Base-by-base conservation (phyloP, 768 basidiomycete genomes). In the Chalciporus pseudorubinellus region DNA sequence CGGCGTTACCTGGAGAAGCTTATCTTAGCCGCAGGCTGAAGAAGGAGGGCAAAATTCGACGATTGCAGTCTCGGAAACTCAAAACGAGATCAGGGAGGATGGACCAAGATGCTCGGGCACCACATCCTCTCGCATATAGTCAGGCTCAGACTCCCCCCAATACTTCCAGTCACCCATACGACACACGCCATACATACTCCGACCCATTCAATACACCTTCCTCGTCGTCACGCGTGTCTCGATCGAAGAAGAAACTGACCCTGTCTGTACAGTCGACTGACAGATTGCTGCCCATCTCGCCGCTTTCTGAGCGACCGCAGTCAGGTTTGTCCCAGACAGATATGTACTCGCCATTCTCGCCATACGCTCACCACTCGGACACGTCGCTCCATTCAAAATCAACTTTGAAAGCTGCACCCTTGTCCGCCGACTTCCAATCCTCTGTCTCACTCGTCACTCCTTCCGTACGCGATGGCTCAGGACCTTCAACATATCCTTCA, bases 31-130 rank as follows among this genome's bases (percentile, higher is more conserved):
- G 69, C 24, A 69, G 66, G 26, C 67, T 91, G 28, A 77, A 75
- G 64, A 80, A 81, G 61, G 80, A 84, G 61, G 87, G 87, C 13
- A 80, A 76, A 58, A 55, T 80, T n/a, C 73, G 81, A 8, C 75
- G 88, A 36, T 72, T 76, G 14, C 67, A 68, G 44, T 75, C 78
- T 11, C 68, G 78, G 21, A 66, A 65, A 46, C 43, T 31, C 45
- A 55, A 62, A 21, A 39, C 21, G 19, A 44, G 22, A 21, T 36
- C 50, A 14, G 60, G 46, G 45, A 43, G 4, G 18, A 56, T 26
- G 26, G 29, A 63, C 20, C 48, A 53, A 38, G 63, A 59, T 13
- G 20, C 36, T 19, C 57, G 45, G 19, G 21, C 44, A 21, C 45
- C 39, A 29, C 55, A 34, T 2, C 36, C 47, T 9, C 10, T 24